These are phyloP conservation scores for Sparassis latifolia DNA, from an alignment of 1,284 basidiomycete species.

Conservation along the genomic window DNA sequence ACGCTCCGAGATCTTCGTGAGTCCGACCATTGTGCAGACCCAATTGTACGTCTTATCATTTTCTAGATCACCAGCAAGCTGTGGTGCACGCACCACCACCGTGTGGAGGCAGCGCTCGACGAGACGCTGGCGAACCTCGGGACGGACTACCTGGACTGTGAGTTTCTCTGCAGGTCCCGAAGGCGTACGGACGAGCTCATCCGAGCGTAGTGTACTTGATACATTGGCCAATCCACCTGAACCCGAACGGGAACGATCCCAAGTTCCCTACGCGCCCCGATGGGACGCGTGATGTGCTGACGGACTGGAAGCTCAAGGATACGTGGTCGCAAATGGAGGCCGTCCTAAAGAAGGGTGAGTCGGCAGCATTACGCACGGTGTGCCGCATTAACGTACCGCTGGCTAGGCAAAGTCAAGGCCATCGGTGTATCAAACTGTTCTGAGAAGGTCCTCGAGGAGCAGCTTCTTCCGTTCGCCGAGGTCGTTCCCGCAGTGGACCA, in stretches of 20 bases:
- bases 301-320: slow-evolving; percentile 57
- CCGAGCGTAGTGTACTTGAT: slow-evolving; percentile 56
- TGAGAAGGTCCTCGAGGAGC: slow-evolving; percentile 33
- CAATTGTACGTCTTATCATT: neutral
- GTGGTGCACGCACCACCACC: slow-evolving; percentile 69
- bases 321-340: slow-evolving; percentile 86
- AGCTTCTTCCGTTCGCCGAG: slow-evolving; percentile 38
- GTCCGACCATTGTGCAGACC: slow-evolving; percentile 14
- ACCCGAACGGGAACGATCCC: slow-evolving; percentile 69
- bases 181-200: neutral
- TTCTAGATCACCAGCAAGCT: slow-evolving; percentile 60
- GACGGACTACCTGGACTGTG: slow-evolving; percentile 73
- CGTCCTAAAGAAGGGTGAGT: slow-evolving; percentile 54
- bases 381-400: neutral
- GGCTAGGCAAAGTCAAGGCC: slow-evolving; percentile 39
- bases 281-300: slow-evolving; percentile 63
- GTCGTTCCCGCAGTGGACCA: slow-evolving; percentile 53
- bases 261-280: slow-evolving; percentile 61
- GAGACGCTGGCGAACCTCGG: slow-evolving; percentile 69
- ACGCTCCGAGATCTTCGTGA: slow-evolving; percentile 77
- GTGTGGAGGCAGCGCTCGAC: slow-evolving; percentile 71
- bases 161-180: slow-evolving; percentile 17
- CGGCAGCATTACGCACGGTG: neutral
- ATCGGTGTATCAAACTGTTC: slow-evolving; percentile 60
- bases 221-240: slow-evolving; percentile 80